Percentiles rank a stretch among this genome's conserved stretches.
These are phyloP conservation scores for Adansonia rubrostipa DNA, from an alignment of 441 rosid genomes.

Conservation along the genomic window DNA sequence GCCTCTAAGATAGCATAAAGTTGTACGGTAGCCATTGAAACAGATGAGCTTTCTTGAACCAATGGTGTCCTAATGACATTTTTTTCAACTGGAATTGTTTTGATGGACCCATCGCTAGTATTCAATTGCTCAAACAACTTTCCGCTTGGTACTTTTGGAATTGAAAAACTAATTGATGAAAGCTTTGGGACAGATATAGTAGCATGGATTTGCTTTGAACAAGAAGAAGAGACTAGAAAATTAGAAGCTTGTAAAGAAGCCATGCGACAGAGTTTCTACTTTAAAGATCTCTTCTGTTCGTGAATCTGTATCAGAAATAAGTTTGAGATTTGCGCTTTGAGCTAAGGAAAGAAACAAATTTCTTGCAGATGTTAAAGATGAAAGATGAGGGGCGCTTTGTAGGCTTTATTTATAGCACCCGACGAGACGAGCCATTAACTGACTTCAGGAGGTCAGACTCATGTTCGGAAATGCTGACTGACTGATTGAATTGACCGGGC, in stretches of 20 bases:
- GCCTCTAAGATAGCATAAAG: slow-evolving; percentile 52
- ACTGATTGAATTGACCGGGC: slow-evolving; percentile 12
- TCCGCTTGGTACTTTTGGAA: slow-evolving; percentile 26
- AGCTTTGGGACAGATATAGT: slow-evolving; percentile 51
- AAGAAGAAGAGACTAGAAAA: slow-evolving; percentile 25
- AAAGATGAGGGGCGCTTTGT: not conserved
- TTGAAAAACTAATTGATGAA: slow-evolving; percentile 36
- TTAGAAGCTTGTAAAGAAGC: slow-evolving; percentile 48
- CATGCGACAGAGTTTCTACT: slow-evolving; percentile 28
- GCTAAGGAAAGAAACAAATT: not conserved
- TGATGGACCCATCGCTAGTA: slow-evolving; percentile 22
- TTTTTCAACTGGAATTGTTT: slow-evolving; percentile 26
- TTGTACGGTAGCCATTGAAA: slow-evolving; percentile 31
- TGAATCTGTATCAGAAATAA: not conserved
- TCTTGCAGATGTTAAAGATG: not conserved
- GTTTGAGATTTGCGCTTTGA: not conserved
- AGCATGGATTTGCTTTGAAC: slow-evolving; percentile 33
- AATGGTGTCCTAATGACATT: not conserved
- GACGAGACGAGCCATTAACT: not conserved
- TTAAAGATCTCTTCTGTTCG: not conserved
- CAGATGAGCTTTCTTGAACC: slow-evolving; percentile 26
- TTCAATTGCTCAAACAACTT: slow-evolving; percentile 32
- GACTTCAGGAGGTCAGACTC: not conserved
- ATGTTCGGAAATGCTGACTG: not conserved
- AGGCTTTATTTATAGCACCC: not conserved